phyloP scores from a whole-genome alignment of 257 asterid species.

The Schizonepeta tenuifolia region DNA sequence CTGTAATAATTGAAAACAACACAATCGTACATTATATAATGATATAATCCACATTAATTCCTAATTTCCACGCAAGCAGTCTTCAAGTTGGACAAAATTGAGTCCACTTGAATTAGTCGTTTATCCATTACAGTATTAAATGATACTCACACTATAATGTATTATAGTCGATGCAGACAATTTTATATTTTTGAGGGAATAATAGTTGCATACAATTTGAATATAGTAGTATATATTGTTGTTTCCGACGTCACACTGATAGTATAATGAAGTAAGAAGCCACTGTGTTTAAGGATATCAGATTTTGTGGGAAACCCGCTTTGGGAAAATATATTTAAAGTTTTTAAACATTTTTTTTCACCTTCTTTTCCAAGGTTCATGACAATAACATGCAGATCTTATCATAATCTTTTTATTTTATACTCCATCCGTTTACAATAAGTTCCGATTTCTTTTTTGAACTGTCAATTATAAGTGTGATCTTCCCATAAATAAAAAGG shows the following conservation, averaged over 20 bases:
- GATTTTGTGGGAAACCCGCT: neutral
- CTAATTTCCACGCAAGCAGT: too few relatives aligned
- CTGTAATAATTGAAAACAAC: neutral
- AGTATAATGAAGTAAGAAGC: slow-evolving; percentile 34
- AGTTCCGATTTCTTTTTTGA: too few relatives aligned
- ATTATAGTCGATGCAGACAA: too few relatives aligned
- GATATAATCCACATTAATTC: too few relatives aligned
- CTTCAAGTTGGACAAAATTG: neutral
- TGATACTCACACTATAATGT: too few relatives aligned
- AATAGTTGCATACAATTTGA: neutral
- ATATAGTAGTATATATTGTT: neutral
- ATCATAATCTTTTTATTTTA: neutral
- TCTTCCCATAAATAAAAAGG: too few relatives aligned
- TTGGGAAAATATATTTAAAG: neutral
- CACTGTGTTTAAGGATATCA: slow-evolving; percentile 1
- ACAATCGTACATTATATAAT: too few relatives aligned
- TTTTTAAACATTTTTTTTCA: neutral
- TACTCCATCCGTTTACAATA: too few relatives aligned
- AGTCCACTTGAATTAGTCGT: neutral
- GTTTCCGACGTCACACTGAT: slow-evolving; percentile 32
- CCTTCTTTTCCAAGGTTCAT: neutral
- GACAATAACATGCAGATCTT: neutral
- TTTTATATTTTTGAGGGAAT: too few relatives aligned
- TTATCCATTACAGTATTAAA: too few relatives aligned
- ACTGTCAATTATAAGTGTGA: too few relatives aligned